phyloP scores from a whole-genome alignment of 306 rosid species.

The Cicer chorassanicum region DNA sequence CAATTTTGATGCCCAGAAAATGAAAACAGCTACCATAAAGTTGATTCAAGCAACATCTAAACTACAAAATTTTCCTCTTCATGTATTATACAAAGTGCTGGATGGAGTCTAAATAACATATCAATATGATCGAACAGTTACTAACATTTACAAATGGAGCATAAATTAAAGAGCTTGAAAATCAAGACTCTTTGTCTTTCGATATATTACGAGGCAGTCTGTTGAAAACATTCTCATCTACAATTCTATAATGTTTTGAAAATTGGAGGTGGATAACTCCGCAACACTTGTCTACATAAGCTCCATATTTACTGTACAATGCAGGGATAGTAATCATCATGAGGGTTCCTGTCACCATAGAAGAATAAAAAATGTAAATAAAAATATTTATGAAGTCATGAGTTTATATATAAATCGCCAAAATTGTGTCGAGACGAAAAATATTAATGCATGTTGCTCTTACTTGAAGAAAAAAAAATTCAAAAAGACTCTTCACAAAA shows the following conservation, averaged over 20 bases:
- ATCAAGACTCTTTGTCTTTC: constrained; percentile 71
- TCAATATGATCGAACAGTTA: constrained; percentile 5
- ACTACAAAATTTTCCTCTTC: constrained; percentile 30
- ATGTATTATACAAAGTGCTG: neutral
- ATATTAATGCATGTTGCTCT: constrained; percentile 9
- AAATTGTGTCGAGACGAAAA: neutral
- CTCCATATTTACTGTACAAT: constrained; percentile 68
- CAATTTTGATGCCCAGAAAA: neutral
- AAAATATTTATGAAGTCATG: neutral
- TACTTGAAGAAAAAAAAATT: neutral
- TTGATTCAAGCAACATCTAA: constrained; percentile 28
- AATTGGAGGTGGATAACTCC: constrained; percentile 73
- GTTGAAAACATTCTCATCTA: constrained; percentile 76
- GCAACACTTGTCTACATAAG: constrained; percentile 57
- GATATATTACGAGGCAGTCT: constrained; percentile 66
- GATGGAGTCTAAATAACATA: neutral
- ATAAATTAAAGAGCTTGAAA: constrained; percentile 32
- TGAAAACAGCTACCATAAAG: constrained; percentile 14
- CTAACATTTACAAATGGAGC: constrained; percentile 14
- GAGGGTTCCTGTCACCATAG: constrained; percentile 68
- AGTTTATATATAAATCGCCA: constrained; percentile 5
- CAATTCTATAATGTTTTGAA: constrained; percentile 80
- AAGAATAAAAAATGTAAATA: constrained; percentile 39
- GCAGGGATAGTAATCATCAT: constrained; percentile 73
- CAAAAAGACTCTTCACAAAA: constrained; percentile 2